Percentiles rank a stretch among this genome's conserved stretches.
Evolutionary conservation across 1,139 yeast species (phyloP).

Genomic region (Lodderomyces jiufengensis): DNA sequence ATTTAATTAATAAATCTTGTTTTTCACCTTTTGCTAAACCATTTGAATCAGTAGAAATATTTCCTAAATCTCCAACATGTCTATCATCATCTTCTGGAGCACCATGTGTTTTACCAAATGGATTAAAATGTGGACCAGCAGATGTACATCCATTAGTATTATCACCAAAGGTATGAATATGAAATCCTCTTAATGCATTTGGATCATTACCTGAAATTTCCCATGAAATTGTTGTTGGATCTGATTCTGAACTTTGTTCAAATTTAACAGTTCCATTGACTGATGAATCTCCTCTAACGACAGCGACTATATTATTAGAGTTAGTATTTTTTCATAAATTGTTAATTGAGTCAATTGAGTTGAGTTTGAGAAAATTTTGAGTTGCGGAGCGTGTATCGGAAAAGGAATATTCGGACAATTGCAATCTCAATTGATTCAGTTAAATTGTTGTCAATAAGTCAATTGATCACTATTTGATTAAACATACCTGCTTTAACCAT

Average conservation of each 20-base stretch:
- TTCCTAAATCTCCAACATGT: constrained; percentile 98
- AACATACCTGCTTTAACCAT: constrained; percentile 7
- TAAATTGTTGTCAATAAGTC: background rate
- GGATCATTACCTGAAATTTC: constrained; percentile 85
- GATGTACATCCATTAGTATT: constrained; percentile 98
- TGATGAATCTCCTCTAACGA: constrained; percentile 89
- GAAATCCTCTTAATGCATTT: constrained; percentile 93
- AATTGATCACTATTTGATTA: background rate
- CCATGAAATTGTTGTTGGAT: constrained; percentile 82
- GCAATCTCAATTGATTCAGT: constrained; percentile 1
- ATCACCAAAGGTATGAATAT: constrained; percentile 96
- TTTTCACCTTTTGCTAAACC: constrained; percentile 91
- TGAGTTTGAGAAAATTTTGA: constrained; percentile 1
- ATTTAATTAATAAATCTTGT: constrained; percentile 71
- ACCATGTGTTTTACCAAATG: constrained; percentile 87
- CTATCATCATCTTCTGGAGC: constrained; percentile 86
- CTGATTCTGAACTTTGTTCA: constrained; percentile 75
- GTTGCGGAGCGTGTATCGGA: background rate
- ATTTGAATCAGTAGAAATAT: constrained; percentile 75
- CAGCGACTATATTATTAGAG: constrained; percentile 65
- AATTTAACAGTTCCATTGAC: constrained; percentile 84
- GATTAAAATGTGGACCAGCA: constrained; percentile 99
- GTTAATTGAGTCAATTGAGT: background rate
- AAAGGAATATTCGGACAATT: background rate
- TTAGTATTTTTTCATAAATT: constrained; percentile 1